These are phyloP conservation scores for Pythium apleroticum DNA, from an alignment of 352 stramenopile species.

Conservation along the genomic window DNA sequence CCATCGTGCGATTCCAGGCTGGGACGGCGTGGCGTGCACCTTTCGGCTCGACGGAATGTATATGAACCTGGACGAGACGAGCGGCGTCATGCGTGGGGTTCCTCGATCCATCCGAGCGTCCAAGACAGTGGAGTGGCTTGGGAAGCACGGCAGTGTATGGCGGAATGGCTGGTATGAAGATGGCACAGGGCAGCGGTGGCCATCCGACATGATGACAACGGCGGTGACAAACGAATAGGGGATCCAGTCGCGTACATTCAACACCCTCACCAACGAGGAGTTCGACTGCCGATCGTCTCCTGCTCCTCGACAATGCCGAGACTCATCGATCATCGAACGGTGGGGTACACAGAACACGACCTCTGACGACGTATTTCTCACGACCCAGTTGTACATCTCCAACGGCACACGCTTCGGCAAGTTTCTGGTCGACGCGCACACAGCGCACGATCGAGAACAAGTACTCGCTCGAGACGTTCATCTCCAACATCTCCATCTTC, in stretches of 20 bases:
- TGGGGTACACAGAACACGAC: slow-evolving; percentile 22
- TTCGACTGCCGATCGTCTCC: slow-evolving; percentile 5
- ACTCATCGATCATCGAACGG: not conserved
- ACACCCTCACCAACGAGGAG: slow-evolving; percentile 11
- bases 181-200: slow-evolving; percentile 15
- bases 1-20: slow-evolving; percentile 25
- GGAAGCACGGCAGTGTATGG: slow-evolving; percentile 26
- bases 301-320: slow-evolving; percentile 9
- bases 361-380: not conserved
- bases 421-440: slow-evolving; percentile 26
- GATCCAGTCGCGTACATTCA: slow-evolving; percentile 22
- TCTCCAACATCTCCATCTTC: slow-evolving; percentile 38
- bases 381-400: slow-evolving; percentile 13
- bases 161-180: slow-evolving; percentile 38
- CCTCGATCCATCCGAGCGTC: slow-evolving; percentile 18
- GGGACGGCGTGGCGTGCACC: slow-evolving; percentile 30
- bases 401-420: slow-evolving; percentile 33
- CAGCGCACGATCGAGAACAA: slow-evolving; percentile 21
- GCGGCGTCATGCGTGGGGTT: slow-evolving; percentile 6
- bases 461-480: slow-evolving; percentile 37
- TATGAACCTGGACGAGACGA: not conserved
- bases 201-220: slow-evolving; percentile 25
- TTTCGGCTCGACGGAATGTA: slow-evolving; percentile 30
- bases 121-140: slow-evolving; percentile 28
- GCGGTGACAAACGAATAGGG: slow-evolving; percentile 11